Evolutionary conservation across 352 stramenopile genomes (phyloP), one percentile per base, ranked within the genome.

Genomic region (Poterioochromonas sp.): DNA sequence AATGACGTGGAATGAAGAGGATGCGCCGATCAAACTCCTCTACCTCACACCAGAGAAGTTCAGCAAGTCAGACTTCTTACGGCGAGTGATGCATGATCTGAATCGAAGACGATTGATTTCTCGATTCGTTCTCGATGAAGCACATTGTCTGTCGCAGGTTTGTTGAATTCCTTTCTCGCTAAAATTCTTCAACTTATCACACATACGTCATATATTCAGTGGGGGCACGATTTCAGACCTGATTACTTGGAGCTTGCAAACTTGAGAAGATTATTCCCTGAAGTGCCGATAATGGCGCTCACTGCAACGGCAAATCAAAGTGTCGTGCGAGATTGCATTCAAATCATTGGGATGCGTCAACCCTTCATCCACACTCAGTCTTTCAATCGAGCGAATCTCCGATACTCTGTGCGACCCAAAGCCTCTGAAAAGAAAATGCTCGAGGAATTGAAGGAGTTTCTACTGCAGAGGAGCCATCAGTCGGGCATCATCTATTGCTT

Each of bases 31-130:
- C 81, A 98, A 98, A 81, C 83, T 99, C 68, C 83, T 99, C 0
- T 99, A 98, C 82, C 89, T 99, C 54, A 99, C 96, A 26, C 96
- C 96, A 18, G 96, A 99, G 79, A 98, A 98, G 83, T 90, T 98
- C 58, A 88, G 88, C 5, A 91, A 86, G 76, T 90, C 83, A 22
- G 73, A 77, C 40, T 85, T 85, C 53, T 89, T 93, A 62, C 85
- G 95, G 49, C 86, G 82, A 76, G 85, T 97, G 51, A 81, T 96
- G 39, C 79, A 80, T 20, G 77, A 79, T 15, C 79, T 95, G 26
- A 79, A 82, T 53, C 69, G 83, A 15, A 80, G 87, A 11, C 86
- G 88, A 0, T 83, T 93, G 11, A 88, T 99, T 18, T 94, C 91
- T 79, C 87, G 94, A 41, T 98, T 99, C 83, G 93, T 99, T 26